phyloP scores from a whole-genome alignment of 139 green algal genomes.

The Trebouxia sp. region DNA sequence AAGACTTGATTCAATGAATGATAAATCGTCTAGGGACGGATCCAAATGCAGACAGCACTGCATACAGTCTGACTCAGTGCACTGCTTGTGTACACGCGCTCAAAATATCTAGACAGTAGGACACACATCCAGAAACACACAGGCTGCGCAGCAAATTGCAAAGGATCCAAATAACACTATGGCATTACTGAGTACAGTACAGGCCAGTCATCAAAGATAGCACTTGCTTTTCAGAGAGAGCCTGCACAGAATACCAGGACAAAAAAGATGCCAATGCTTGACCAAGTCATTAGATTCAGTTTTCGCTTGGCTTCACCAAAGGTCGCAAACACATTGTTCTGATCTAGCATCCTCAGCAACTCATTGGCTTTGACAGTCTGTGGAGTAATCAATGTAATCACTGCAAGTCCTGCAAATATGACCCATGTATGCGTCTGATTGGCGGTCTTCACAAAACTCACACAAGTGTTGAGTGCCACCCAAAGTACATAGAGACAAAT shows the following conservation, averaged over 20 bases:
- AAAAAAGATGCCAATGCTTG: not conserved
- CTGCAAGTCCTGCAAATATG: not conserved
- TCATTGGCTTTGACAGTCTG: not conserved
- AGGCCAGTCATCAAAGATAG: no score
- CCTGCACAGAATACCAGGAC: not conserved
- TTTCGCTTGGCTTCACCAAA: not conserved
- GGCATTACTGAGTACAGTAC: no score
- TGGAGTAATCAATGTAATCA: not conserved
- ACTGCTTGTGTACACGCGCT: no score
- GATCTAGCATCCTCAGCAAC: not conserved
- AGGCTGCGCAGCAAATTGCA: no score
- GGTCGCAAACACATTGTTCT: slow-evolving; percentile 1
- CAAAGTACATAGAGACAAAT: not conserved
- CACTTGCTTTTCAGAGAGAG: no score
- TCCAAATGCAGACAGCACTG: no score
- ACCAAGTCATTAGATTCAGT: not conserved
- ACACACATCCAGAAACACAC: no score
- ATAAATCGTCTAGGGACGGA: no score
- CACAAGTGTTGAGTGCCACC: not conserved
- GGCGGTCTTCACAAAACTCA: not conserved
- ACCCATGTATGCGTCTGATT: not conserved
- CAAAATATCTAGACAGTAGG: no score
- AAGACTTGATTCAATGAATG: no score
- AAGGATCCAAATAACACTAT: no score
- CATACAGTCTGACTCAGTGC: no score